Evolutionary conservation across 129 eudicot species (phyloP), one percentile per base, ranked within the genome.

Genomic region (Flaveria linearis): DNA sequence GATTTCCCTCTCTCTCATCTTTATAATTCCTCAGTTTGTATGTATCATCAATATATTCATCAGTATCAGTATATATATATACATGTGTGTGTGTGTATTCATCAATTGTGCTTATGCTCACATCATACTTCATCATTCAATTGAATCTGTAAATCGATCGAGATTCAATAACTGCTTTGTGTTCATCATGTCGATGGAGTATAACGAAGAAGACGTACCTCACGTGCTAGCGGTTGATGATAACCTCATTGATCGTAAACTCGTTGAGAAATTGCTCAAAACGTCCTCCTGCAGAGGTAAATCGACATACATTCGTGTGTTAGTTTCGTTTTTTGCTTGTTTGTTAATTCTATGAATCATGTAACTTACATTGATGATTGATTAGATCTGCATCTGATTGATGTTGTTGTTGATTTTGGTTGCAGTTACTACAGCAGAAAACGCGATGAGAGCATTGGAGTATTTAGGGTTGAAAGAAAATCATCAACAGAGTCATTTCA

Each of bases 221-320:
- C 93, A 92, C 75, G 96, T 92, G 43, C 82, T 92, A 13, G 98
- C 96, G 1, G 96, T 92, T 74, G 98, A 92, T 81, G 98, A 92
- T 68, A 92, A 82, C 71, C 71, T 89, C 53, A 72, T 92, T 18
- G 98, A 92, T 73, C 88, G 98, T 33, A 88, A 78, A 81, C 87
- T 92, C 49, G 91, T 90, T 7, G 96, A 89, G 33, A 87, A 80
- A 63, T 76, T 92, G 85, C 96, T 92, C 81, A 88, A 81, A 60
- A 83, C 26, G 22, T 89, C 91, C 70, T 92, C 94, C 63, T 92
- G 86, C 72, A 86, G 69, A 90, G 98, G 96, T 92, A 91, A 9
- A 43, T 22, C 68, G 1, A 26, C 71, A 52, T 1, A 47, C 51
- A 51, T 26, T 42, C 18, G 10, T 12, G 46, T 7, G 53, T 43